phyloP scores from a whole-genome alignment of 108 stramenopile genomes.

The Conticribra weissflogii region DNA sequence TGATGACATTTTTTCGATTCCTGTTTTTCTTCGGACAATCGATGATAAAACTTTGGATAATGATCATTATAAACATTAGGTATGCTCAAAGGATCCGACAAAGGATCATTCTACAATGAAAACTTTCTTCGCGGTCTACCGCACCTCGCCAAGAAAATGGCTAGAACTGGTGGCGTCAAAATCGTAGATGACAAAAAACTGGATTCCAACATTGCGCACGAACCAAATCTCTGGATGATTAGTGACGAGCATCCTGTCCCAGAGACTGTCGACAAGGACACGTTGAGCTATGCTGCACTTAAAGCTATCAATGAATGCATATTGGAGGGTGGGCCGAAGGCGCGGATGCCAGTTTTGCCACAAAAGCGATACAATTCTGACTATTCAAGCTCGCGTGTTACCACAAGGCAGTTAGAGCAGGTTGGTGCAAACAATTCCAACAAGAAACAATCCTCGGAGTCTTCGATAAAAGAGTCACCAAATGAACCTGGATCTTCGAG shows the following conservation, averaged over 20 bases:
- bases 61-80: background rate
- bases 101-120: background rate
- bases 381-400: background rate
- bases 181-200: background rate
- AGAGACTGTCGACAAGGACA: background rate
- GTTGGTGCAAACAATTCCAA: too few relatives aligned
- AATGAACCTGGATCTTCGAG: too few relatives aligned
- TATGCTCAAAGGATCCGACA: background rate
- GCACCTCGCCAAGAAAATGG: background rate
- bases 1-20: background rate
- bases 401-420: background rate
- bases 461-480: too few relatives aligned
- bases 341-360: background rate
- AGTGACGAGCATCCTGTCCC: background rate
- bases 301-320: background rate
- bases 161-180: background rate
- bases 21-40: too few relatives aligned
- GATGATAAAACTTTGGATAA: background rate
- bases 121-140: background rate
- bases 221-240: background rate
- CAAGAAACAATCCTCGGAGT: too few relatives aligned
- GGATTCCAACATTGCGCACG: background rate
- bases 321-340: background rate
- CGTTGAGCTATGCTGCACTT: background rate
- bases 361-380: background rate